A percentile compares a stretch with the other conserved stretches of the same genome.
Evolutionary conservation across 1,284 basidiomycete species (phyloP).

Genomic region (Wallemia hederae): DNA sequence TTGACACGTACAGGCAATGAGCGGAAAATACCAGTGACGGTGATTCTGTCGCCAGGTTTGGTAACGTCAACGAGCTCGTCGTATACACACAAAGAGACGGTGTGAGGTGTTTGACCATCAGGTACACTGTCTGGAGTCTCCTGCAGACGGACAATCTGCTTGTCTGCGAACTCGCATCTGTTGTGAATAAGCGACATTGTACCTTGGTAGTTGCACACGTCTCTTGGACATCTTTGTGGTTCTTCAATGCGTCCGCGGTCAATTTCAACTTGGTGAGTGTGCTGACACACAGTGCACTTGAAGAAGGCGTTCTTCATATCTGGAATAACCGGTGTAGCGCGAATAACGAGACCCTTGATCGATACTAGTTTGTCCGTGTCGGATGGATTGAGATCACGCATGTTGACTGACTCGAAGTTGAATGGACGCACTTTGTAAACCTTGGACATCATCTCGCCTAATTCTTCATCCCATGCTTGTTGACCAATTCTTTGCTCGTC

Average conservation of each 20-base stretch:
- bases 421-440: slow-evolving; percentile 82
- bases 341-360: slow-evolving; percentile 88
- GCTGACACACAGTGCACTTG: slow-evolving; percentile 80
- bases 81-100: slow-evolving; percentile 79
- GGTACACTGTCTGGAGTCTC: slow-evolving; percentile 94
- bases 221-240: slow-evolving; percentile 65
- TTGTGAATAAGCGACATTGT: slow-evolving; percentile 92
- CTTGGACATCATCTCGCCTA: slow-evolving; percentile 42
- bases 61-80: slow-evolving; percentile 84
- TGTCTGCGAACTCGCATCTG: slow-evolving; percentile 77
- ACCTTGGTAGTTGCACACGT: slow-evolving; percentile 58
- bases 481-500: slow-evolving; percentile 34
- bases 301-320: slow-evolving; percentile 95
- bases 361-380: slow-evolving; percentile 89
- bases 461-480: slow-evolving; percentile 40
- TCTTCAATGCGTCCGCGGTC: slow-evolving; percentile 88
- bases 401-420: slow-evolving; percentile 41
- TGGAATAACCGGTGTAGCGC: slow-evolving; percentile 86
- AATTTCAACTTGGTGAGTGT: slow-evolving; percentile 81
- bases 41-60: slow-evolving; percentile 78
- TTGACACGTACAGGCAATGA: slow-evolving; percentile 81
- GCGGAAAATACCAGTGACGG: slow-evolving; percentile 79
- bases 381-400: slow-evolving; percentile 66
- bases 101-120: slow-evolving; percentile 93
- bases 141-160: slow-evolving; percentile 80